Evolutionary conservation across 176 grass and related monocot species (phyloP), one percentile per base, ranked within the genome.

Genomic region (Carex pumila): DNA sequence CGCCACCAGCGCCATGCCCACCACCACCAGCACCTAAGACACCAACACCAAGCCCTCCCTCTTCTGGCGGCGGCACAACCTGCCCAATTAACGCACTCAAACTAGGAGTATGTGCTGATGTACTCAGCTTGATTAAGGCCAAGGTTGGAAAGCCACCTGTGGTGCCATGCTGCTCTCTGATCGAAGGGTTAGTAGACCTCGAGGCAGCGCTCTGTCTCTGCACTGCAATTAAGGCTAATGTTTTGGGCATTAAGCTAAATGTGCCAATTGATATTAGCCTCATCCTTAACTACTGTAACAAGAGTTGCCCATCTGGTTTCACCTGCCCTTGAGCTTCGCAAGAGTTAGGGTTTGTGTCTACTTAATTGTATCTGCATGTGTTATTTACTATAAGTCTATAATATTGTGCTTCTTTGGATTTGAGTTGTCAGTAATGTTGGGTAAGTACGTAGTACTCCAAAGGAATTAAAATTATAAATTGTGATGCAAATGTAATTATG

Each of bases 281-380:
- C 31, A 84, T 94, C 80, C 68, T 94, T 62, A 91, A 94, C 87
- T 71, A 79, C 65, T 97, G 94, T 72, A 87, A 85, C 88, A 97
- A 85, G 86, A 83, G 84, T 63, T 74, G 89, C 52, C 94, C 94
- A 0, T 70, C 47, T 56, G 94, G 86, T 29, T 97, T 91, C 94
- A 79, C 85, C 73, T 97, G 91, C 82, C 15, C 89, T 8, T 83
- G n/a, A 83, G 19, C 34, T 82, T 43, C 25, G 1, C 59, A 67
- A 22, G 11, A 25, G 1, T 65, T 67, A 7, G 14, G 30, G 52
- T 11, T 59, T 79, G 39, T 19, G 11, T 29, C 49, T 56, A 1
- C 47, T 49, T 49, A 50, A 50, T 50, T 50, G 47, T 39, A 39
- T 50, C 47, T 50, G 47, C 47, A 71, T 71, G 1, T 47, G 39